These are phyloP conservation scores for Epichloe aotearoae DNA, from an alignment of 2,329 filamentous ascomycete species.

Conservation along the genomic window DNA sequence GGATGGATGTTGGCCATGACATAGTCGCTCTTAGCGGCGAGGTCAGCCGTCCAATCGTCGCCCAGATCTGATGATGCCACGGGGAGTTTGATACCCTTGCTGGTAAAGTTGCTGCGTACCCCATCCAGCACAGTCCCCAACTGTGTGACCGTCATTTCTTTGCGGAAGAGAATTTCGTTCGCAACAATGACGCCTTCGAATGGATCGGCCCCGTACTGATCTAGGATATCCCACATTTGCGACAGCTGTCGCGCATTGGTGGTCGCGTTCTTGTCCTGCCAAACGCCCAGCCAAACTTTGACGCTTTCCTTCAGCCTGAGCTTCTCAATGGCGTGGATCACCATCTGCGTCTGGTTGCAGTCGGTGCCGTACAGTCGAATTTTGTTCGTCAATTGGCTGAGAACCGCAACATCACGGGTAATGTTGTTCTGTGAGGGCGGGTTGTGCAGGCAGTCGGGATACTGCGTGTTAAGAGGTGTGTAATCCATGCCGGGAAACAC, in stretches of 20 bases:
- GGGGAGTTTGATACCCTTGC: slow-evolving; percentile 53
- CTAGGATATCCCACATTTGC: slow-evolving; percentile 76
- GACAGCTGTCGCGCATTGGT: slow-evolving; percentile 72
- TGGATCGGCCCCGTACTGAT: slow-evolving; percentile 49
- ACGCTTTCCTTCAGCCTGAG: slow-evolving; percentile 58
- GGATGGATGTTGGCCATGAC: slow-evolving; percentile 97
- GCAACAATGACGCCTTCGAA: slow-evolving; percentile 77
- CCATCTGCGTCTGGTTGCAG: slow-evolving; percentile 95
- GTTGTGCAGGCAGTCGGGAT: slow-evolving; percentile 63
- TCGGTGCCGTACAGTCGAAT: slow-evolving; percentile 89
- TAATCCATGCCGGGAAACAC: slow-evolving; percentile 95
- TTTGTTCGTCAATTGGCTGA: slow-evolving; percentile 79
- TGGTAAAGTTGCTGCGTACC: slow-evolving; percentile 61
- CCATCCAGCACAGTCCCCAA: slow-evolving; percentile 51
- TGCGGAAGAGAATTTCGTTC: slow-evolving; percentile 64
- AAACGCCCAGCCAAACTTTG: slow-evolving; percentile 91
- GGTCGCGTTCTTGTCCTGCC: slow-evolving; percentile 72
- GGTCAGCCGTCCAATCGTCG: slow-evolving; percentile 63
- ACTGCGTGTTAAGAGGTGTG: slow-evolving; percentile 82
- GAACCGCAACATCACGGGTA: slow-evolving; percentile 78
- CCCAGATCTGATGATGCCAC: slow-evolving; percentile 83
- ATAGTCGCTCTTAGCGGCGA: slow-evolving; percentile 63
- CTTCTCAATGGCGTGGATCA: slow-evolving; percentile 65
- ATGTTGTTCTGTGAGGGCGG: slow-evolving; percentile 89
- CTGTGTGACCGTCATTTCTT: slow-evolving; percentile 54